Evolutionary conservation across 2,329 filamentous ascomycete genomes (phyloP).

Genomic region (Nigrospora oryzae): DNA sequence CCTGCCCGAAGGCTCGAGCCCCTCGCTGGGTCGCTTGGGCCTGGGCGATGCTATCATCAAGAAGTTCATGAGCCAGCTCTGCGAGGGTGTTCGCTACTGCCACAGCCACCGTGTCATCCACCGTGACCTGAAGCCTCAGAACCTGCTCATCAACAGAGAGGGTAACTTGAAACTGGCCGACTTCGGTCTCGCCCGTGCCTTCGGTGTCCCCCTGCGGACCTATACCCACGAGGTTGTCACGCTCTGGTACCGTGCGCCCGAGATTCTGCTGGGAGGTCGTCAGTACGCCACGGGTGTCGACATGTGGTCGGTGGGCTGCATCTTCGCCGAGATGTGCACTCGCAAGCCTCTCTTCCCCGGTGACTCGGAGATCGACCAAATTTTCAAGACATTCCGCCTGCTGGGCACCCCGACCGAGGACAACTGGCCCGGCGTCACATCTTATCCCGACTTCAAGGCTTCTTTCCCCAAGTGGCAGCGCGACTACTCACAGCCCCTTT

Average conservation of each 20-base stretch:
- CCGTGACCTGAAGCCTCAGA: conserved; percentile 85
- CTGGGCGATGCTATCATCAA: conserved; percentile 76
- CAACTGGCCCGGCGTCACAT: conserved; percentile 86
- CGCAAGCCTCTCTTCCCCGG: conserved; percentile 87
- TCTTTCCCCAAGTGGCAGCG: conserved; percentile 88
- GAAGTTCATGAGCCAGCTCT: conserved; percentile 86
- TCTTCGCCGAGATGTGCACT: conserved; percentile 95
- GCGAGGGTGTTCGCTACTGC: conserved; percentile 79
- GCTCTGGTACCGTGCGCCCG: conserved; percentile 84
- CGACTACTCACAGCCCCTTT: conserved; percentile 56
- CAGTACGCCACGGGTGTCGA: conserved; percentile 93
- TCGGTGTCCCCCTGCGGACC: conserved; percentile 82
- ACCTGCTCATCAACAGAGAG: conserved; percentile 76
- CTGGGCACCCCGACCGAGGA: conserved; percentile 78
- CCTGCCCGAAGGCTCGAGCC: conserved; percentile 66
- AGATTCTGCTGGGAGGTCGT: conserved; percentile 82
- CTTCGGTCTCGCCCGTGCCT: conserved; percentile 82
- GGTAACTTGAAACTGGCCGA: conserved; percentile 87
- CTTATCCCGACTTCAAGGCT: conserved; percentile 86
- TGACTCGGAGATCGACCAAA: conserved; percentile 88
- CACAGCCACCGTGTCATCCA: conserved; percentile 83
- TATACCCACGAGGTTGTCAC: conserved; percentile 96
- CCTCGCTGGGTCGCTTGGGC: conserved; percentile 57
- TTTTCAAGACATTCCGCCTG: conserved; percentile 85
- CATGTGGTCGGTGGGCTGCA: conserved; percentile 93